Conservation (phyloP, 768 basidiomycete species). For the Cubamyces sp. region DNA sequence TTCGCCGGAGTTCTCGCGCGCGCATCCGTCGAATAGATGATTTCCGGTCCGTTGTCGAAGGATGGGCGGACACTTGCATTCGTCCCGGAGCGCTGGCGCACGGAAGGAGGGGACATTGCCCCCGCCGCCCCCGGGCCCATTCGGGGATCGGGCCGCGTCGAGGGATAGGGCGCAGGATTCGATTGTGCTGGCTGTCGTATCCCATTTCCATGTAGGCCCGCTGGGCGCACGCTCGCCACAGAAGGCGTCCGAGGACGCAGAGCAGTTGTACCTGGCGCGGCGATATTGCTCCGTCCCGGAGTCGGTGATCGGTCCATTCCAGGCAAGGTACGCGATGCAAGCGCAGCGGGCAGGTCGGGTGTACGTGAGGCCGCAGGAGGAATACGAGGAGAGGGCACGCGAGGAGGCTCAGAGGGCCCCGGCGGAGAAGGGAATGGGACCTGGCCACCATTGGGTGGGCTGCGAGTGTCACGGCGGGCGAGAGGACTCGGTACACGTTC, state of each 20-base stretch:
- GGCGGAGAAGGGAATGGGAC: slow-evolving; percentile 28
- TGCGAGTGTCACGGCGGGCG: slow-evolving; percentile 6
- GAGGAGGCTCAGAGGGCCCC: slow-evolving; percentile 19
- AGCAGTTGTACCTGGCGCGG: slow-evolving; percentile 9
- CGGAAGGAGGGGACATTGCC: slow-evolving; percentile 1
- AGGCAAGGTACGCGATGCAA: slow-evolving; percentile 24
- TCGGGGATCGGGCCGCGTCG: slow-evolving; percentile 8
- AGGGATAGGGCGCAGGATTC: slow-evolving; percentile 16
- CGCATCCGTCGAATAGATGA: slow-evolving; percentile 26
- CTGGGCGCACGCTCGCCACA: slow-evolving; percentile 19
- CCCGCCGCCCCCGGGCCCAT: slow-evolving; percentile 5
- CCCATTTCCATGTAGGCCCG: background rate
- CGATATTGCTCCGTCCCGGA: slow-evolving; percentile 17
- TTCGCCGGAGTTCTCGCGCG: slow-evolving; percentile 15
- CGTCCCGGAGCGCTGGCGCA: slow-evolving; percentile 22
- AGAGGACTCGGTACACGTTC: slow-evolving; percentile 29
- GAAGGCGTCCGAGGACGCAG: slow-evolving; percentile 23
- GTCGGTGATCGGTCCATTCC: slow-evolving; percentile 23
- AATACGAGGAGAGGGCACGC: slow-evolving; percentile 15
- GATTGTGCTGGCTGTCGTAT: slow-evolving; percentile 23
- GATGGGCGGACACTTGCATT: slow-evolving; percentile 13
- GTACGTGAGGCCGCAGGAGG: slow-evolving; percentile 17
- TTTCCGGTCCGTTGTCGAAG: slow-evolving; percentile 17
- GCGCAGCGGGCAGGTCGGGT: slow-evolving; percentile 11
- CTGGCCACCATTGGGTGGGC: slow-evolving; percentile 13